Evolutionary conservation across 805 yeast genomes (phyloP).

Genomic region (Priceomyces fermenticarens): DNA sequence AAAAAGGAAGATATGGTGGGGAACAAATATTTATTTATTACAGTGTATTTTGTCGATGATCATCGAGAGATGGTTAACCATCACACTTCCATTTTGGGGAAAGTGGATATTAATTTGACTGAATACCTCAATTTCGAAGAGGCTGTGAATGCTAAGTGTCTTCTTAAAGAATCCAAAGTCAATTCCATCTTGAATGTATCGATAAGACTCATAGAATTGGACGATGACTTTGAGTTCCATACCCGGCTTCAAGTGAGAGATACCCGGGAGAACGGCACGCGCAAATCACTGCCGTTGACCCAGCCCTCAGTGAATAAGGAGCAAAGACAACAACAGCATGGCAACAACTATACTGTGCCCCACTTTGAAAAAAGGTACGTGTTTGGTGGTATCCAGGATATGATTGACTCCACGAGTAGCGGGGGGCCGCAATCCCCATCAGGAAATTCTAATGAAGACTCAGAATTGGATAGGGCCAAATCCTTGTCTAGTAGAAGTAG

Average conservation of each 20-base stretch:
- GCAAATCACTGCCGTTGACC: not conserved
- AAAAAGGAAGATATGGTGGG: slow-evolving; percentile 38
- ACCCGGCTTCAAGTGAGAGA: slow-evolving; percentile 39
- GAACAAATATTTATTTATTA: slow-evolving; percentile 40
- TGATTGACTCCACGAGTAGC: slow-evolving; percentile 13
- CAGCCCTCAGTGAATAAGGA: slow-evolving; percentile 3
- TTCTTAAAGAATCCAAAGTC: slow-evolving; percentile 74
- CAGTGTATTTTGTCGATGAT: slow-evolving; percentile 34
- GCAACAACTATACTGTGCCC: slow-evolving; percentile 28
- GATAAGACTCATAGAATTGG: slow-evolving; percentile 47
- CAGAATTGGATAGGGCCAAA: slow-evolving; percentile 5
- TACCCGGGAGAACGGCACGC: not conserved
- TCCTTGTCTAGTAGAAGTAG: not conserved
- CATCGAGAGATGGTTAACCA: slow-evolving; percentile 7
- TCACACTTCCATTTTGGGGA: slow-evolving; percentile 56
- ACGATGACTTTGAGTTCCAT: slow-evolving; percentile 37
- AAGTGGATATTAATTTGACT: slow-evolving; percentile 61
- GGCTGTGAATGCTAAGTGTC: slow-evolving; percentile 56
- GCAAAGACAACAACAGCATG: slow-evolving; percentile 1
- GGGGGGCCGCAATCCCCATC: slow-evolving; percentile 1
- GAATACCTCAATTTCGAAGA: slow-evolving; percentile 62
- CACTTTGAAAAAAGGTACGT: slow-evolving; percentile 41
- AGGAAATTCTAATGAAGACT: slow-evolving; percentile 1
- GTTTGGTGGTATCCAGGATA: slow-evolving; percentile 51
- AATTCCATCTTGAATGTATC: slow-evolving; percentile 73